These are phyloP conservation scores for Saturnispora silvae DNA, from an alignment of 805 yeast species.

Conservation along the genomic window DNA sequence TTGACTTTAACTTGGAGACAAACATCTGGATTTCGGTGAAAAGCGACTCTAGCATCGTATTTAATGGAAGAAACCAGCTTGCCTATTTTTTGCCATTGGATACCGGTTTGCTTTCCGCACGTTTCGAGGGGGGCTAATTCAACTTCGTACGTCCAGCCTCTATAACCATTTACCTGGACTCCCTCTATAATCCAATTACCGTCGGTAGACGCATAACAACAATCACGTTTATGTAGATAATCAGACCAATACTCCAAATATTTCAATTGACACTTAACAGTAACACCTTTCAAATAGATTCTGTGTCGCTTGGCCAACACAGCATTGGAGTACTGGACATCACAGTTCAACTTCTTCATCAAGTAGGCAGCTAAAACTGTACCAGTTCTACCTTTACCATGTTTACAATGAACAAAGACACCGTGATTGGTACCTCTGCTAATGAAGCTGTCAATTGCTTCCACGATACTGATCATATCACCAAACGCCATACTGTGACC, in stretches of 20 bases:
- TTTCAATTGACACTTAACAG: conserved; percentile 58
- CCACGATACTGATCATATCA: background rate
- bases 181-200: background rate
- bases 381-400: conserved; percentile 91
- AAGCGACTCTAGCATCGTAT: background rate
- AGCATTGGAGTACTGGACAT: conserved; percentile 37
- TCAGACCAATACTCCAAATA: conserved; percentile 45
- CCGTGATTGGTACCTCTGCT: conserved; percentile 15
- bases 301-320: conserved; percentile 46
- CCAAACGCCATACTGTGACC: background rate
- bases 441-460: background rate
- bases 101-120: background rate
- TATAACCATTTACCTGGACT: background rate
- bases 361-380: conserved; percentile 61
- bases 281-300: conserved; percentile 53
- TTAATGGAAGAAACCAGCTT: background rate
- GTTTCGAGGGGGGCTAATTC: background rate
- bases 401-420: conserved; percentile 76
- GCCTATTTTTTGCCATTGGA: background rate
- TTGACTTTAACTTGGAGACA: background rate
- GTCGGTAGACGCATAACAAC: background rate
- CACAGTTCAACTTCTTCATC: conserved; percentile 34
- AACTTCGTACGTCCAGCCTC: background rate
- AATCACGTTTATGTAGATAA: conserved; percentile 5
- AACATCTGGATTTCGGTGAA: background rate